A percentile compares a stretch with the other conserved stretches of the same genome.
Evolutionary conservation across 1,284 basidiomycete genomes (phyloP).

Genomic region (Ceratobasidium sp.): DNA sequence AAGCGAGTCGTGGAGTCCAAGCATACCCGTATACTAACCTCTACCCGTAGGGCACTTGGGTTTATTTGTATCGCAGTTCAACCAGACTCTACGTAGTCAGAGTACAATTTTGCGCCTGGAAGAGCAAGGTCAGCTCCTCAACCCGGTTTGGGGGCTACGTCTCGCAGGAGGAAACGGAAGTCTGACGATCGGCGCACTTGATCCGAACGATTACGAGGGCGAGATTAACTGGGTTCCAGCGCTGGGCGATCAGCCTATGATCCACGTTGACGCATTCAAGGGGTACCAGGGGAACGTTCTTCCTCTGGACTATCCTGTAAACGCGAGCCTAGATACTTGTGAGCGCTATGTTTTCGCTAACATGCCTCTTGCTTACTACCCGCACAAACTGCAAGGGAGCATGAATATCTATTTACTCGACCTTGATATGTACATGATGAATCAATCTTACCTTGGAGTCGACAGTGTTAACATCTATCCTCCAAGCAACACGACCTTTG

Average conservation of each 20-base stretch:
- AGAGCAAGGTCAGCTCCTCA: constrained; percentile 26
- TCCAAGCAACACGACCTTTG: constrained; percentile 31
- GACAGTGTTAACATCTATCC: constrained; percentile 28
- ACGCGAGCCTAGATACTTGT: constrained; percentile 14
- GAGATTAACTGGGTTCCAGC: constrained; percentile 40
- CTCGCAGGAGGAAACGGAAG: constrained; percentile 22
- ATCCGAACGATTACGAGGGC: constrained; percentile 32
- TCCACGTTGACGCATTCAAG: constrained; percentile 27
- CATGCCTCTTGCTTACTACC: not conserved
- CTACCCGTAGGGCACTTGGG: constrained; percentile 23
- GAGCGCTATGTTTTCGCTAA: not conserved
- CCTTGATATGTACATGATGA: constrained; percentile 31
- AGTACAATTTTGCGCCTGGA: constrained; percentile 21
- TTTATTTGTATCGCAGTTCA: constrained; percentile 28
- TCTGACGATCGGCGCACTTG: constrained; percentile 31
- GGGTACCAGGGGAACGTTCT: constrained; percentile 38
- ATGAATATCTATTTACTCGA: constrained; percentile 37
- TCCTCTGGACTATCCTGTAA: constrained; percentile 21
- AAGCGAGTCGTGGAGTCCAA: not conserved
- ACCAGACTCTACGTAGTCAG: constrained; percentile 16
- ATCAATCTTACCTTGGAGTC: constrained; percentile 1
- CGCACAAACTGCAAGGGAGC: constrained; percentile 2
- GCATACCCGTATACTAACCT: not conserved
- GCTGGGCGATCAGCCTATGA: constrained; percentile 15
- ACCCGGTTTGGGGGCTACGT: constrained; percentile 37